Percentiles rank a stretch among this genome's conserved stretches.
phyloP scores from a whole-genome alignment of 1,139 yeast species.

The Kodamaea ohmeri region DNA sequence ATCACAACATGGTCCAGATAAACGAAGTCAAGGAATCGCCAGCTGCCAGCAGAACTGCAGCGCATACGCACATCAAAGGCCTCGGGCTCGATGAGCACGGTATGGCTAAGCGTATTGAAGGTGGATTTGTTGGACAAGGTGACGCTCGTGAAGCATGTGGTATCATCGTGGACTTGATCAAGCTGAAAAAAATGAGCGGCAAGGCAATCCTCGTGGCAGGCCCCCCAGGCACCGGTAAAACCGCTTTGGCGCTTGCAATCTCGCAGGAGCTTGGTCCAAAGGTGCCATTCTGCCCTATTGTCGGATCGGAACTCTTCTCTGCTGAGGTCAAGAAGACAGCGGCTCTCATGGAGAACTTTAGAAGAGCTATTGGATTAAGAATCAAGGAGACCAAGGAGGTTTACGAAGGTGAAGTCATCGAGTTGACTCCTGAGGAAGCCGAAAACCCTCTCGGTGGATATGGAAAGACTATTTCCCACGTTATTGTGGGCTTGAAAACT shows the following conservation, averaged over 20 bases:
- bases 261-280: constrained; percentile 98
- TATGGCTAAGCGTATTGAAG: constrained; percentile 77
- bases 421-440: constrained; percentile 93
- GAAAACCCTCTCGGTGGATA: constrained; percentile 97
- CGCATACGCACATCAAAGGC: constrained; percentile 96
- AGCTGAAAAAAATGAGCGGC: constrained; percentile 91
- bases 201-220: constrained; percentile 95
- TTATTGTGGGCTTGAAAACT: constrained; percentile 88
- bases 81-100: constrained; percentile 93
- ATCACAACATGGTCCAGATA: constrained; percentile 73
- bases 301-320: constrained; percentile 92
- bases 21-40: constrained; percentile 70
- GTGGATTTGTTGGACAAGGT: constrained; percentile 93
- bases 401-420: constrained; percentile 97
- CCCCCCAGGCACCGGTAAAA: constrained; percentile 97
- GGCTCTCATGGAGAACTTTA: constrained; percentile 93
- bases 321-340: constrained; percentile 98
- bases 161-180: constrained; percentile 87
- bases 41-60: constrained; percentile 78
- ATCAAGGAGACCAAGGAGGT: constrained; percentile 97
- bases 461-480: constrained; percentile 94
- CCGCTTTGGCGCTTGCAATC: constrained; percentile 93
- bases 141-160: constrained; percentile 98
- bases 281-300: constrained; percentile 97
- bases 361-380: constrained; percentile 94